Percentiles rank a stretch among this genome's conserved stretches.
Evolutionary conservation across 225 moss, liverwort and hornwort species (phyloP).

Genomic region (Anthoceros angustus): DNA sequence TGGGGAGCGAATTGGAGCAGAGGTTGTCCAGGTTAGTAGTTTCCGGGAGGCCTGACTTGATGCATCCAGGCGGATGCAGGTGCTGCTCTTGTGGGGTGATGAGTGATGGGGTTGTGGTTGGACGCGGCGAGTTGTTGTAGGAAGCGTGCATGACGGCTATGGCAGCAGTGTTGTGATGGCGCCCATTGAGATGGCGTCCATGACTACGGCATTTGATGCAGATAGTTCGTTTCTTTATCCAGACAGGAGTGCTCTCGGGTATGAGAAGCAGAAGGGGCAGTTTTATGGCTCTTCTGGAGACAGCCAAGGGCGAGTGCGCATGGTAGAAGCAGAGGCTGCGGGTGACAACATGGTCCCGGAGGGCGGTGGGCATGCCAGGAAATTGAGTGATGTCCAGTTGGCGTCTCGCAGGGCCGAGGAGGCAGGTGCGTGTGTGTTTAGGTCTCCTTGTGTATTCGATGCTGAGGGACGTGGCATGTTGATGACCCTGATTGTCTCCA

Average conservation of each 20-base stretch:
- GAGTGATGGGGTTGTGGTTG: no score
- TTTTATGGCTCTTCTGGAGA: conserved; percentile 21
- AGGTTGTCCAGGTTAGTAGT: no score
- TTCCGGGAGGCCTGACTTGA: no score
- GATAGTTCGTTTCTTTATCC: conserved; percentile 27
- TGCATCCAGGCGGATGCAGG: no score
- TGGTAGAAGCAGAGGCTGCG: conserved; percentile 21
- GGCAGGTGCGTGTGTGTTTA: conserved; percentile 26
- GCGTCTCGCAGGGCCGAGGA: conserved; percentile 38
- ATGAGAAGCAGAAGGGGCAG: conserved; percentile 25
- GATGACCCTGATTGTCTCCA: not conserved
- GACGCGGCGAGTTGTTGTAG: no score
- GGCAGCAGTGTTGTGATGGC: not conserved
- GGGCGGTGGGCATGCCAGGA: conserved; percentile 7
- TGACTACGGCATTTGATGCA: not conserved
- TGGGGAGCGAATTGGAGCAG: no score
- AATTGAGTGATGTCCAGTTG: conserved; percentile 36
- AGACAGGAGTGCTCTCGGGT: conserved; percentile 25
- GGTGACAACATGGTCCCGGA: conserved; percentile 24
- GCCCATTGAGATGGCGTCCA: not conserved
- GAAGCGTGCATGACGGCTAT: not conserved
- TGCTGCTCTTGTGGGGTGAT: no score
- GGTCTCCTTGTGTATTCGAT: not conserved
- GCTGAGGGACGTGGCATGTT: not conserved
- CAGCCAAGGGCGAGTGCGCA: conserved; percentile 7